Evolutionary conservation across 2,329 filamentous ascomycete genomes (phyloP).

Genomic region (Penicillium sclerotiorum): DNA sequence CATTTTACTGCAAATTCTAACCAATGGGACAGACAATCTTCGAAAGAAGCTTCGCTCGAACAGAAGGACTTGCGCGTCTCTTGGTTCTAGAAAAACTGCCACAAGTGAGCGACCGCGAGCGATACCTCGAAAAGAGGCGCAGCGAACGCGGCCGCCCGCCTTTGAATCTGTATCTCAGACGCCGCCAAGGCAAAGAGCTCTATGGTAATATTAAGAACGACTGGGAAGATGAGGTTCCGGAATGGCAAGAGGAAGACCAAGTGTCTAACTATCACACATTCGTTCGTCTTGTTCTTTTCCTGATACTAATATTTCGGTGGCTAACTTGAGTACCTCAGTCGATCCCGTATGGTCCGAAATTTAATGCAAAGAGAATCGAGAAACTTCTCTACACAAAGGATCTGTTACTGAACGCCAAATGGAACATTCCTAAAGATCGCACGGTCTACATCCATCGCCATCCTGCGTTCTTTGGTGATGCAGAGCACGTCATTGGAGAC

Average conservation of each 20-base stretch:
- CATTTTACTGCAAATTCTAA: neutral
- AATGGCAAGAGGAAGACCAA: slow-evolving; percentile 78
- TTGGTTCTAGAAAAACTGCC: slow-evolving; percentile 80
- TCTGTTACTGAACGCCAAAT: slow-evolving; percentile 79
- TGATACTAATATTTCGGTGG: neutral
- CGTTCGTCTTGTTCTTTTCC: slow-evolving; percentile 57
- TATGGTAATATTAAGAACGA: slow-evolving; percentile 74
- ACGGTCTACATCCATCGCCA: slow-evolving; percentile 78
- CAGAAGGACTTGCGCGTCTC: slow-evolving; percentile 75
- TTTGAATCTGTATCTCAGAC: slow-evolving; percentile 41
- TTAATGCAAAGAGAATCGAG: slow-evolving; percentile 64
- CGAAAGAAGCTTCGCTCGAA: slow-evolving; percentile 75
- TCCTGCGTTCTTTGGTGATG: slow-evolving; percentile 79
- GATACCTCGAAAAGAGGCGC: slow-evolving; percentile 70
- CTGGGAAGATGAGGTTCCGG: slow-evolving; percentile 78
- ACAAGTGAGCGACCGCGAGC: slow-evolving; percentile 66
- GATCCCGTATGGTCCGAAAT: slow-evolving; percentile 42
- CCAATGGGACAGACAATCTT: slow-evolving; percentile 65
- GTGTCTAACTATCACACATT: slow-evolving; percentile 80
- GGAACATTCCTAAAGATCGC: slow-evolving; percentile 78
- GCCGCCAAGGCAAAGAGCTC: slow-evolving; percentile 48
- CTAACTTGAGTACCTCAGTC: slow-evolving; percentile 22
- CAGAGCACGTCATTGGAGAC: slow-evolving; percentile 73
- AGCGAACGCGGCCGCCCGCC: slow-evolving; percentile 71
- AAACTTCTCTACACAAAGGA: slow-evolving; percentile 81